Base-by-base conservation (phyloP, 2,329 filamentous ascomycete genomes). In the Hortaea werneckii region DNA sequence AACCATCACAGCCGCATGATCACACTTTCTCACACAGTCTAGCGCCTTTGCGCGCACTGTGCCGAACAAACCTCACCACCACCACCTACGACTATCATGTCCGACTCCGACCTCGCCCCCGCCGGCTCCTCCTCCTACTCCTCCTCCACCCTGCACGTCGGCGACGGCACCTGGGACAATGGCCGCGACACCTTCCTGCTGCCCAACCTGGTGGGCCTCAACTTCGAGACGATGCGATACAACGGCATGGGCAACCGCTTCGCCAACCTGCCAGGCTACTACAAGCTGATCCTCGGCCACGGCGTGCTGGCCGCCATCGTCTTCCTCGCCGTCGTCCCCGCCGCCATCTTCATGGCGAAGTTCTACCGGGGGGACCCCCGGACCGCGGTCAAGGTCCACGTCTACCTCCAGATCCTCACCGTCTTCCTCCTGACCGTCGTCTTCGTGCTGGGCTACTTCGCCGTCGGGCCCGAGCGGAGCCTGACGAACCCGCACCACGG, bases 231-330 rank as follows among this genome's bases (percentile, higher is more conserved):
- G 5, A 89, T 86, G 80, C 80, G 76, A 62, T 88, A 87, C 67
- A 92, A 92, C 76, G 86, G 85, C 63, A 89, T 90, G 85, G 84
- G 80, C 48, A 89, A 88, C 62, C 80, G 85, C 48, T 90, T 90
- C 64, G 73, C 77, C 42, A 77, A 76, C 8, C 65, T 87, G 51
- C 62, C 73, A 8, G 76, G 85, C 57, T 94, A 94, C 61, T 82
- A 86, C 58, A 69, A 65, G 28, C 72, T 90, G 40, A 76, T 94
- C 45, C 68, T 74, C 28, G 85, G 78, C 32, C 86, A 94, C 58
- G 87, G 77, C 5, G 71, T 88, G 26, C 67, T 92, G 41, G 86
- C 77, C 26, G 80, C 77, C 38, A 76, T 89, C 32, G 78, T 83
- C 5, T 90, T 92, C 60, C 75, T 90, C 26, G 73, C 85, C 57